These are phyloP conservation scores for Lactarius akahatsu DNA, from an alignment of 768 basidiomycete species.

Conservation along the genomic window DNA sequence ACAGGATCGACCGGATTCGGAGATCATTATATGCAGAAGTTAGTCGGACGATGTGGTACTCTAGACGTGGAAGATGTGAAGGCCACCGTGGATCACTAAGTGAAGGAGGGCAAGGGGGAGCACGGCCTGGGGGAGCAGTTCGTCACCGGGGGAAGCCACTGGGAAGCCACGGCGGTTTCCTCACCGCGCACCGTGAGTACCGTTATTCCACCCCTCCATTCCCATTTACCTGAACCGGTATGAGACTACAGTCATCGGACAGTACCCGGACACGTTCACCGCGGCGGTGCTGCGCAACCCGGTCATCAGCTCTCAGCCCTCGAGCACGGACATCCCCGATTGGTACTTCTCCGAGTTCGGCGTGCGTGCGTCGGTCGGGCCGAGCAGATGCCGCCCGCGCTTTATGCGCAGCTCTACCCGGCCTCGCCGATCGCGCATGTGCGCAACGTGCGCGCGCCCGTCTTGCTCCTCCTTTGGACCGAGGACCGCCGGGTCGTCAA, in stretches of 20 bases:
- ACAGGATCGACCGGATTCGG: conserved; percentile 39
- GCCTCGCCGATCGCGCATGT: conserved; percentile 35
- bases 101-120: conserved; percentile 30
- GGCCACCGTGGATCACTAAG: conserved; percentile 32
- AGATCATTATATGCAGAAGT: conserved; percentile 32
- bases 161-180: conserved; percentile 38
- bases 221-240: neutral
- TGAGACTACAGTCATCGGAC: conserved; percentile 31
- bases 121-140: conserved; percentile 31
- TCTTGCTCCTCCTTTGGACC: conserved; percentile 36
- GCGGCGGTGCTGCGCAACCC: conserved; percentile 38
- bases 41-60: conserved; percentile 36
- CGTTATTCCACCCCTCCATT: too few species aligned
- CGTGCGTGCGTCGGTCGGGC: conserved; percentile 14
- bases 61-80: conserved; percentile 38
- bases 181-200: conserved; percentile 31
- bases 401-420: conserved; percentile 29
- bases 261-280: conserved; percentile 35
- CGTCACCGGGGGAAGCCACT: conserved; percentile 37
- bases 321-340: conserved; percentile 39
- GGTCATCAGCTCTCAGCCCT: conserved; percentile 34
- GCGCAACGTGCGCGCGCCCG: conserved; percentile 33
- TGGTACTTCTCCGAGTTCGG: conserved; percentile 37
- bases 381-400: conserved; percentile 25
- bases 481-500: conserved; percentile 38